Evolutionary conservation across 257 asterid genomes (phyloP).

Genomic region (Solanum megistacrolobum): DNA sequence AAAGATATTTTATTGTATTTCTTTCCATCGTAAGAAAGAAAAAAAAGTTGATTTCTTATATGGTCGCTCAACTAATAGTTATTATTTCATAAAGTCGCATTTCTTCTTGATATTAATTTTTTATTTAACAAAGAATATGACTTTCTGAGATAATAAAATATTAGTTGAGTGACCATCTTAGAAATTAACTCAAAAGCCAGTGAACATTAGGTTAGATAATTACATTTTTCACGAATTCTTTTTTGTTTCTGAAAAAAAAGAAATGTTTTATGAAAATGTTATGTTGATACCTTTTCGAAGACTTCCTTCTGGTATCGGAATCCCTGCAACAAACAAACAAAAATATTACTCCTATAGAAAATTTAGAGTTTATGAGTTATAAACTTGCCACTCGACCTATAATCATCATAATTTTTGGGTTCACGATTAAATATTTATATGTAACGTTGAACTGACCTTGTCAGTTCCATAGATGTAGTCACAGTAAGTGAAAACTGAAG

Average conservation of each 20-base stretch:
- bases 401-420: background rate
- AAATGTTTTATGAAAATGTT: background rate
- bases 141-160: background rate
- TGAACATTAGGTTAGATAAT: background rate
- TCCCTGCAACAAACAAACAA: constrained; percentile 25
- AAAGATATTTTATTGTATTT: background rate
- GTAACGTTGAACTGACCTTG: constrained; percentile 31
- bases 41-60: background rate
- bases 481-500: constrained; percentile 75
- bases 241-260: background rate
- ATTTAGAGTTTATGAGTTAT: background rate
- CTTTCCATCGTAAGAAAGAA: background rate
- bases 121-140: too few relatives aligned
- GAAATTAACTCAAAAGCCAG: background rate
- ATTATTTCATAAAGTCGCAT: background rate
- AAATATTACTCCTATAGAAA: background rate
- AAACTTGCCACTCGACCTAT: background rate
- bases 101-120: background rate
- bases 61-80: background rate
- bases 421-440: background rate
- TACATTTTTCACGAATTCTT: background rate
- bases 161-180: background rate
- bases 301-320: constrained; percentile 40
- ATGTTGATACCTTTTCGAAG: constrained; percentile 43
- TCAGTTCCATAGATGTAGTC: constrained; percentile 64